Conservation (phyloP, 805 yeast genomes). For the Cyberlindnera xylosilytica region DNA sequence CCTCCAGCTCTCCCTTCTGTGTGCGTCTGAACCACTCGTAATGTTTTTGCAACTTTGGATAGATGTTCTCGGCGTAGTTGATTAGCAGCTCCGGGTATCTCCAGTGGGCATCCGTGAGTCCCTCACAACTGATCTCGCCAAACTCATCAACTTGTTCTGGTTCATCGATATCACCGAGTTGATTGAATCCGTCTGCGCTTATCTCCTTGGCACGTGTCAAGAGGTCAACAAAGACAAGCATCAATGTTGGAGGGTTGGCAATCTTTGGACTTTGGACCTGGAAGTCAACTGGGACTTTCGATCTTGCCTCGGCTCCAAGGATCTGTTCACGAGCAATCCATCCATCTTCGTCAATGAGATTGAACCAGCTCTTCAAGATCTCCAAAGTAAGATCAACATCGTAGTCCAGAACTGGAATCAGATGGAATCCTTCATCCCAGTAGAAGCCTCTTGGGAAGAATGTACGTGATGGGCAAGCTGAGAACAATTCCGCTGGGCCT, state of each 20-base stretch:
- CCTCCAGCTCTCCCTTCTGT: constrained; percentile 71
- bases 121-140: constrained; percentile 27
- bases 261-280: constrained; percentile 82
- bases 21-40: constrained; percentile 82
- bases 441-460: constrained; percentile 96
- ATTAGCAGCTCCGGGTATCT: constrained; percentile 56
- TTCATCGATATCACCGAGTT: constrained; percentile 29
- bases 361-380: constrained; percentile 84
- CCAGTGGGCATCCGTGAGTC: constrained; percentile 51
- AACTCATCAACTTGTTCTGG: constrained; percentile 28
- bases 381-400: constrained; percentile 82
- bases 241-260: constrained; percentile 94
- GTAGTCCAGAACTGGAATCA: constrained; percentile 75
- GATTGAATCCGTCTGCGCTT: constrained; percentile 13
- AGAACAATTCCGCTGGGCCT: constrained; percentile 75
- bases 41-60: constrained; percentile 74
- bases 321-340: constrained; percentile 98
- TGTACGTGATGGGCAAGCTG: constrained; percentile 88
- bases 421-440: constrained; percentile 98
- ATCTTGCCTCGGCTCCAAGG: constrained; percentile 85
- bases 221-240: constrained; percentile 64
- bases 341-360: constrained; percentile 81
- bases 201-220: constrained; percentile 41
- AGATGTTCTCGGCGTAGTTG: constrained; percentile 58
- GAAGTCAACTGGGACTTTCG: constrained; percentile 81